Base-by-base conservation (phyloP, 2,329 filamentous ascomycete species). In the Sporothrix phasma region DNA sequence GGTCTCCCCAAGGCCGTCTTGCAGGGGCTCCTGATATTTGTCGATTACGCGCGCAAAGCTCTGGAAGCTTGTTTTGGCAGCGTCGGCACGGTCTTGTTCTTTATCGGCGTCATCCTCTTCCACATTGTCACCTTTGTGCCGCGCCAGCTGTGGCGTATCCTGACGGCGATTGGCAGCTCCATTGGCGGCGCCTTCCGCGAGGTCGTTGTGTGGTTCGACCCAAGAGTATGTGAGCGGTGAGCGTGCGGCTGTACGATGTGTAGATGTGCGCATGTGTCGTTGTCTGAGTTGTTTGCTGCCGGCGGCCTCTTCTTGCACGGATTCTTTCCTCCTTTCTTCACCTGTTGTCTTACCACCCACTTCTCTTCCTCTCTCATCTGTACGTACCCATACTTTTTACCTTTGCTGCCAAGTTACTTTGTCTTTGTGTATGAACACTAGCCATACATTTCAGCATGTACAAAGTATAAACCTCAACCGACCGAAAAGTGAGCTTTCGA, bases 41-140 rank as follows among this genome's bases (percentile, higher is more conserved):
- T 70, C 0, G 63, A 70, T 6, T 67, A 69, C 24, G 65, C 66
- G 0, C 71, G 69, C n/a, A 67, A 72, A 10, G 66, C 72, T 1
- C 65, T 78, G 5, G 67, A 70, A 19, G 61, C 56, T 0, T 17
- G 75, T 6, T 73, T 78, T 45, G 76, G 76, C 0, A 34, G 24
- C 1, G 15, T 74, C 0, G 76, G 73, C 4, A 11, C 67, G 22
- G 13, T 70, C 5, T 1, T 77, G 0, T 73, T 31, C 11, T 10
- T 39, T 1, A 17, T 66, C 17, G 24, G n/a, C 8, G 17, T 24
- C 6, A 1, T 5, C 22, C 19, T 64, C 39, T 31, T 37, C 34
- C 5, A 24, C 10, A 2, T 22, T 3, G 46, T 45, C 24, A 22
- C 24, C 1, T 66, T 56, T 10, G n/a, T 67, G 19, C 64, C 66